Evolutionary conservation across 2,329 filamentous ascomycete species (phyloP).

Genomic region (Blastomyces parvus): DNA sequence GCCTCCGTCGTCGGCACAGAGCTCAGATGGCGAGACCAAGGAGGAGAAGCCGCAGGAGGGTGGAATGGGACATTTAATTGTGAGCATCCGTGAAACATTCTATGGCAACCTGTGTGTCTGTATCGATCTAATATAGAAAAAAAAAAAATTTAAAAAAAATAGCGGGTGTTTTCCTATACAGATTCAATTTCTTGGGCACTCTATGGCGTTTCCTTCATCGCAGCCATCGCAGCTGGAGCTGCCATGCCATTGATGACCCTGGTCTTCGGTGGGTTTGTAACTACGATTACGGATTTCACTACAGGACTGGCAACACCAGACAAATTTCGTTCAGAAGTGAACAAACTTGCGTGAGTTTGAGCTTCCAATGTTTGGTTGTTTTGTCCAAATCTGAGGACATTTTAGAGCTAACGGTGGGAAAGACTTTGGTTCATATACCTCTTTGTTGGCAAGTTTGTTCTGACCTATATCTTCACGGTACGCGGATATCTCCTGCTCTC

Average conservation of each 20-base stretch:
- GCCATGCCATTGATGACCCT: slow-evolving; percentile 7
- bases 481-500: neutral
- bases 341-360: slow-evolving; percentile 6
- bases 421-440: slow-evolving; percentile 8
- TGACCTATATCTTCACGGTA: slow-evolving; percentile 9
- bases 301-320: neutral
- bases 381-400: neutral
- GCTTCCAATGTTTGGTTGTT: neutral
- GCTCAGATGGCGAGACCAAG: slow-evolving; percentile 2
- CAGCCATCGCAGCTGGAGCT: neutral
- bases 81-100: neutral
- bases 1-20: neutral
- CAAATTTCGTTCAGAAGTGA: slow-evolving; percentile 6
- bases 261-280: slow-evolving; percentile 9
- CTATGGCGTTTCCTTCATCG: slow-evolving; percentile 3
- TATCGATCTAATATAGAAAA: neutral
- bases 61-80: slow-evolving; percentile 5
- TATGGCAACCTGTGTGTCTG: neutral
- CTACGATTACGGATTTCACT: slow-evolving; percentile 1
- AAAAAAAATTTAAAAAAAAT: neutral
- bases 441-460: slow-evolving; percentile 5
- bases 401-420: neutral
- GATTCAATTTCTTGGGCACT: slow-evolving; percentile 6
- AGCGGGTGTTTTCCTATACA: slow-evolving; percentile 7
- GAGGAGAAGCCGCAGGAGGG: slow-evolving; percentile 2